Evolutionary conservation across 345 rosid species (phyloP).

Genomic region (Linum trigynum): DNA sequence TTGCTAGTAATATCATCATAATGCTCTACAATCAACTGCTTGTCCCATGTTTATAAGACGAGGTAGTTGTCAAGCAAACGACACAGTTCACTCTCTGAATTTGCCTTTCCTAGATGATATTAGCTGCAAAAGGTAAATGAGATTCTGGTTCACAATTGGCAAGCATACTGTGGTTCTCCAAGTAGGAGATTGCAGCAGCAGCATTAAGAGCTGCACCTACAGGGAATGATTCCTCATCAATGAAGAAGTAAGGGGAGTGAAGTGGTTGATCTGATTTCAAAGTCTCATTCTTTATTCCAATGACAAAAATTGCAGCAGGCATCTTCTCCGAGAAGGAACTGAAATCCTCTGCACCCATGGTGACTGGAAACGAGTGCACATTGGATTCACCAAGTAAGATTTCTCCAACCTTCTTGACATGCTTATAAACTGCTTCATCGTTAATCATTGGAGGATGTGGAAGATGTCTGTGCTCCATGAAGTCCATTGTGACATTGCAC

Average conservation of each 20-base stretch:
- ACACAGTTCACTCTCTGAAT: background rate
- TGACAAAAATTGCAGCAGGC: conserved; percentile 40
- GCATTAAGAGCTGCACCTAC: conserved; percentile 62
- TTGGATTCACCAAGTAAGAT: conserved; percentile 42
- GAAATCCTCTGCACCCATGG: conserved; percentile 65
- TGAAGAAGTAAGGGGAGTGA: conserved; percentile 52
- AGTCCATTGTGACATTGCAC: conserved; percentile 45
- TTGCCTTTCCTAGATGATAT: background rate
- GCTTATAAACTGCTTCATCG: conserved; percentile 41
- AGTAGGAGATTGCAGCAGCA: conserved; percentile 50
- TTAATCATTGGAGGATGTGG: conserved; percentile 55
- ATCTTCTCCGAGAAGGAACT: conserved; percentile 57
- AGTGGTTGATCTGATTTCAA: conserved; percentile 35
- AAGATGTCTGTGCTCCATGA: conserved; percentile 32
- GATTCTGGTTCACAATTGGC: background rate
- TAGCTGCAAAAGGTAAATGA: background rate
- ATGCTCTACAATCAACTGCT: too few relatives aligned
- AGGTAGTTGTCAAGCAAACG: too few relatives aligned
- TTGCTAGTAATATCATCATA: too few relatives aligned
- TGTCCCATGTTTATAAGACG: too few relatives aligned
- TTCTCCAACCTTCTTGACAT: conserved; percentile 44
- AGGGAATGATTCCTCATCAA: conserved; percentile 57
- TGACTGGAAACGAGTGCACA: conserved; percentile 40
- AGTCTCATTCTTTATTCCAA: conserved; percentile 49
- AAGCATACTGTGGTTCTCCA: conserved; percentile 23